These are phyloP conservation scores for Plasmodium yoelii DNA, from an alignment of 169 alveolate species.

Conservation along the genomic window DNA sequence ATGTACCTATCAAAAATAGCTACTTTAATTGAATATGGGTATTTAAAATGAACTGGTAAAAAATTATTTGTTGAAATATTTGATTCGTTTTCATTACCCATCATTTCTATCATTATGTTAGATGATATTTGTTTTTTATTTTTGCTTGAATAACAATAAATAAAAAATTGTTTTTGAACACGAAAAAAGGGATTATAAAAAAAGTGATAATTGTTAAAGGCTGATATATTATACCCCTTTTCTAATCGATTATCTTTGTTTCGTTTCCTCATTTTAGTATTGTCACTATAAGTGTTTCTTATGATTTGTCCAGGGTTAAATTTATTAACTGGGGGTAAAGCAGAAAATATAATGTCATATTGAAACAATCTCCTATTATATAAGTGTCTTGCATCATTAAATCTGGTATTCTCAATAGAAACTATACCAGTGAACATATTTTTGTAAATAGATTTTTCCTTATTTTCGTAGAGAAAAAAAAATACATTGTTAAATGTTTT, in stretches of 20 bases:
- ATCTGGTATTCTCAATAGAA: neutral
- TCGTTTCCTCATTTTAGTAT: neutral
- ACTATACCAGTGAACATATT: slow-evolving; percentile 11
- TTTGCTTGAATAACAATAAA: slow-evolving; percentile 1
- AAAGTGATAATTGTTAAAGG: too few relatives aligned
- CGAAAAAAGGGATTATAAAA: slow-evolving; percentile 26
- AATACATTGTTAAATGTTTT: neutral
- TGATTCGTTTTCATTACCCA: neutral
- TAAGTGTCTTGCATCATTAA: slow-evolving; percentile 2
- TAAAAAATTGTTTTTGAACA: slow-evolving; percentile 18
- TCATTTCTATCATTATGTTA: slow-evolving; percentile 36
- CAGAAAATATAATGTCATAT: slow-evolving; percentile 22
- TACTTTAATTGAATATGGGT: slow-evolving; percentile 62
- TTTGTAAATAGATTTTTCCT: neutral
- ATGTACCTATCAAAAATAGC: slow-evolving; percentile 31
- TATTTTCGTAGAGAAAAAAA: neutral
- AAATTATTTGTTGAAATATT: slow-evolving; percentile 13
- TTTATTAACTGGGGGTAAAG: neutral
- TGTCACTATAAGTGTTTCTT: neutral
- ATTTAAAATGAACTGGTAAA: slow-evolving; percentile 59
- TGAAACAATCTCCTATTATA: slow-evolving; percentile 56
- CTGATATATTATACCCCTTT: neutral
- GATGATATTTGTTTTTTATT: slow-evolving; percentile 5
- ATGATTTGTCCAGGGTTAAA: too few relatives aligned
- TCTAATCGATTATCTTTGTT: neutral